A percentile compares a stretch with the other conserved stretches of the same genome.
phyloP scores from a whole-genome alignment of 148 eudicot species.

The Camellia sinensis region DNA sequence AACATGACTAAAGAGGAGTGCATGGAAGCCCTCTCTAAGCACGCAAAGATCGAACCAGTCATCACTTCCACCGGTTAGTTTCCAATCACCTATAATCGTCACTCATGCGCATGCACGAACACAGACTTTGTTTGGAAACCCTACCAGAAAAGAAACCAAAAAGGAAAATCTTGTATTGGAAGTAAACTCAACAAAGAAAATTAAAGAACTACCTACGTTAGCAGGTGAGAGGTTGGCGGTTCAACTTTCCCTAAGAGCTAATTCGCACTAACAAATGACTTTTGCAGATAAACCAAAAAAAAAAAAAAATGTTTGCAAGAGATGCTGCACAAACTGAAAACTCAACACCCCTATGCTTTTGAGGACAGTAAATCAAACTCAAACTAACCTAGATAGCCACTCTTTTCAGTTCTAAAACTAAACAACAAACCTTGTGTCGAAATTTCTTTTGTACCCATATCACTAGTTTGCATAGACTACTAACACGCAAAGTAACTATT shows the following conservation, averaged over 20 bases:
- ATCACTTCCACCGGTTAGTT: slow-evolving; percentile 78
- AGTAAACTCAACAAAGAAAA: background rate
- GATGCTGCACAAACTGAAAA: background rate
- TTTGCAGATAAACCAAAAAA: no score
- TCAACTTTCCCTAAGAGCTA: no score
- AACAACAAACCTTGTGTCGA: background rate
- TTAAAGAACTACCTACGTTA: background rate
- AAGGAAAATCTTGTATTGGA: background rate
- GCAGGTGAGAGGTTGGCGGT: no score
- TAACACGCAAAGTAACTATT: no score
- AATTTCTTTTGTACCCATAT: background rate
- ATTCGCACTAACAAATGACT: no score
- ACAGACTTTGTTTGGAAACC: no score
- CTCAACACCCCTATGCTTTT: no score
- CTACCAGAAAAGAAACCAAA: background rate
- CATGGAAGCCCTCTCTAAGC: slow-evolving; percentile 84
- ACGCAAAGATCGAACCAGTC: slow-evolving; percentile 74
- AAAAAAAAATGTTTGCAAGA: background rate
- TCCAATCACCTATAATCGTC: background rate
- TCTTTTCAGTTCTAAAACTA: background rate
- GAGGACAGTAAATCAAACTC: no score
- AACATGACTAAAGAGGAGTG: slow-evolving; percentile 84
- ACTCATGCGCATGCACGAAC: background rate
- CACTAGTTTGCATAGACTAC: no score
- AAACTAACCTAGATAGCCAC: background rate